phyloP scores from a whole-genome alignment of 106 monocot species.

The Xerophyta viscosa region DNA sequence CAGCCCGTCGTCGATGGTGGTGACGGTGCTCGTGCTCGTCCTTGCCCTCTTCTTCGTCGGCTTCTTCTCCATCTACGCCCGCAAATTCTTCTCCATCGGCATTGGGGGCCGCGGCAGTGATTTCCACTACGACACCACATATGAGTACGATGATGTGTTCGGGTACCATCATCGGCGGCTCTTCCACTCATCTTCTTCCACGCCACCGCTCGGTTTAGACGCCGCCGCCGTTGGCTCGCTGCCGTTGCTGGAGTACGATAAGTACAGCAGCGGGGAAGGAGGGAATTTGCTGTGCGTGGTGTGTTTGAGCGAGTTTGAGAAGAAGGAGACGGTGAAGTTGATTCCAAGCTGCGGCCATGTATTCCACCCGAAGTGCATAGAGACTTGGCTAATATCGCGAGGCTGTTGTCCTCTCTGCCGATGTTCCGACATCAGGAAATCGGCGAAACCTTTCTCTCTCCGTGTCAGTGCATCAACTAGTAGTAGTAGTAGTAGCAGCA shows the following conservation, averaged over 20 bases:
- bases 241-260: background rate
- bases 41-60: conserved; percentile 6
- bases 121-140: background rate
- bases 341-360: conserved; percentile 4
- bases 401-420: conserved; percentile 4
- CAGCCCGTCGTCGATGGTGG: background rate
- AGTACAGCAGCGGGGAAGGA: background rate
- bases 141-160: background rate
- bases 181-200: too few relatives aligned
- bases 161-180: too few relatives aligned
- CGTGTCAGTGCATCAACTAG: too few relatives aligned
- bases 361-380: conserved; percentile 5
- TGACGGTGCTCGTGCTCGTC: conserved; percentile 1
- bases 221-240: background rate
- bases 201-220: background rate
- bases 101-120: background rate
- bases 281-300: background rate
- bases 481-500: background rate
- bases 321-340: conserved; percentile 9
- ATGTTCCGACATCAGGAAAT: background rate
- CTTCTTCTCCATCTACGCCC: conserved; percentile 6
- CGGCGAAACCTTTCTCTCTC: too few relatives aligned
- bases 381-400: background rate
- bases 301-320: conserved; percentile 6
- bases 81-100: background rate